phyloP scores from a whole-genome alignment of 306 rosid genomes.

The Senna tora region DNA sequence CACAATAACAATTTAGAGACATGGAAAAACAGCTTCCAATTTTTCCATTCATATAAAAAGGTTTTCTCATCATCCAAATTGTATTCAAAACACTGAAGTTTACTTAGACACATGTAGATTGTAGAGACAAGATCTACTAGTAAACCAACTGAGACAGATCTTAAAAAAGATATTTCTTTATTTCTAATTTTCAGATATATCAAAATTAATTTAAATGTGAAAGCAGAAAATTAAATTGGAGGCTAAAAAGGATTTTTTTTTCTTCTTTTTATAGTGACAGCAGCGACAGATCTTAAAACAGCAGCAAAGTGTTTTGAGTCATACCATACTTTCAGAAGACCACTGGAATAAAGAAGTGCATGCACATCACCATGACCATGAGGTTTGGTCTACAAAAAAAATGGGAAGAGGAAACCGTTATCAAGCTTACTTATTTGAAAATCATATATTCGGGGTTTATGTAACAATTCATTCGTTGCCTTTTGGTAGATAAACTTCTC shows the following conservation, averaged over 20 bases:
- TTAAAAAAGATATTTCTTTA: background rate
- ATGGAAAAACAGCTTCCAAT: slow-evolving; percentile 19
- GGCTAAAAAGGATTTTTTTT: background rate
- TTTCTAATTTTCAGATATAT: background rate
- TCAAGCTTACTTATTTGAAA: too few species aligned
- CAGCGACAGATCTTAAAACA: slow-evolving; percentile 21
- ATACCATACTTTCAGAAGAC: slow-evolving; percentile 87
- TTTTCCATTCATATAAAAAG: slow-evolving; percentile 6
- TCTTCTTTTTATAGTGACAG: background rate
- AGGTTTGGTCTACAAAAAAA: slow-evolving; percentile 83
- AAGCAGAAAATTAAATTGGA: slow-evolving; percentile 18
- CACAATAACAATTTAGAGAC: slow-evolving; percentile 30
- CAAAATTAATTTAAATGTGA: background rate
- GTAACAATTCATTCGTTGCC: slow-evolving; percentile 15
- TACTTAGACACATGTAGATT: background rate
- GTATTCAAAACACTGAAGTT: slow-evolving; percentile 14
- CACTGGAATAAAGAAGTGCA: slow-evolving; percentile 88
- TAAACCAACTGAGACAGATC: slow-evolving; percentile 5
- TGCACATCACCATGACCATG: slow-evolving; percentile 99
- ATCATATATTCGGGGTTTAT: slow-evolving; percentile 10
- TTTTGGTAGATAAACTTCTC: slow-evolving; percentile 22
- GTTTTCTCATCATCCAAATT: background rate
- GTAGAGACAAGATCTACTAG: slow-evolving; percentile 5
- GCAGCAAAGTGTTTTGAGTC: slow-evolving; percentile 34
- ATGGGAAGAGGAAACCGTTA: background rate